A percentile compares a stretch with the other conserved stretches of the same genome.
These are phyloP conservation scores for Myxozyma neotropica DNA, from an alignment of 805 yeast species.

Conservation along the genomic window DNA sequence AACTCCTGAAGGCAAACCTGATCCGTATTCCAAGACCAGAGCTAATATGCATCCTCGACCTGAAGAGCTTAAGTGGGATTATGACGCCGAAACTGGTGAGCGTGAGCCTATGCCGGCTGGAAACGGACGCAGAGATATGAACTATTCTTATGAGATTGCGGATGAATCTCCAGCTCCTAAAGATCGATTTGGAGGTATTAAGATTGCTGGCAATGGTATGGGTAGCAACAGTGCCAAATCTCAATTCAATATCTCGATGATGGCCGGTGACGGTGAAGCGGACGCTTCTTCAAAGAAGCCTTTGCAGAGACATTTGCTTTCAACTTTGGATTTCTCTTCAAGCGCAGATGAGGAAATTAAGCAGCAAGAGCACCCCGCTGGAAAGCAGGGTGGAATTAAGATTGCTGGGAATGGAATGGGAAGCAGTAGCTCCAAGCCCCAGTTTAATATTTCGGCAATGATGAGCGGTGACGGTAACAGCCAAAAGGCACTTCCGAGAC, in stretches of 20 bases:
- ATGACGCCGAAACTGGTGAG: constrained; percentile 8
- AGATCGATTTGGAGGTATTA: constrained; percentile 18
- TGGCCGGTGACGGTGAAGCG: constrained; percentile 12
- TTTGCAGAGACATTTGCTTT: background rate
- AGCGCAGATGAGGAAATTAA: background rate
- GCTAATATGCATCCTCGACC: constrained; percentile 34
- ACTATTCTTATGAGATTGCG: constrained; percentile 4
- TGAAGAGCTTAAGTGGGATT: constrained; percentile 27
- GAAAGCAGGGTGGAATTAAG: constrained; percentile 17
- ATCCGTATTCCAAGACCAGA: constrained; percentile 28
- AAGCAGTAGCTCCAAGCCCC: constrained; percentile 12
- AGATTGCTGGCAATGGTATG: constrained; percentile 28
- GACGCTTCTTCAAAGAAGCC: background rate
- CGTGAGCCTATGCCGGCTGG: constrained; percentile 11
- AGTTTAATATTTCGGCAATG: constrained; percentile 5
- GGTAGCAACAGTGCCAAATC: constrained; percentile 19
- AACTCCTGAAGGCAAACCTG: constrained; percentile 22
- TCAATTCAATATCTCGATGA: constrained; percentile 14
- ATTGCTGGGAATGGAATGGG: constrained; percentile 33
- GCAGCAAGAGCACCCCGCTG: background rate
- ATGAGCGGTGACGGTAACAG: constrained; percentile 9
- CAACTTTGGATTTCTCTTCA: background rate
- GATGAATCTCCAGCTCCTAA: constrained; percentile 23
- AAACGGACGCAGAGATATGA: constrained; percentile 22
- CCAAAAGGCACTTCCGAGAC: background rate